Evolutionary conservation across 257 asterid species (phyloP), one percentile per base, ranked within the genome.

Genomic region (Petrea volubilis): DNA sequence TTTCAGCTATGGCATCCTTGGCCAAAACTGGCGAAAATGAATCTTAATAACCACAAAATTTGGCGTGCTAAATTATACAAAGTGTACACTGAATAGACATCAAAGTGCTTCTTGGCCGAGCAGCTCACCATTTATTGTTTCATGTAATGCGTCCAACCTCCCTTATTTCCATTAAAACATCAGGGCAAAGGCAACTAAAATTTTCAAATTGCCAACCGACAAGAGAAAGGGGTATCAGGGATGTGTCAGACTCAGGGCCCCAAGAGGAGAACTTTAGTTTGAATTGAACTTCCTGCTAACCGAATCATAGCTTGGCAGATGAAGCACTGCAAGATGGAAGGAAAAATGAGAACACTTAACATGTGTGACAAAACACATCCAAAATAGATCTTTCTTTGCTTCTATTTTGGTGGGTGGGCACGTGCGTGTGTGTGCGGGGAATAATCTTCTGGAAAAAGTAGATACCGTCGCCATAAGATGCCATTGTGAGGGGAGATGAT

Each of bases 381-480:
- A 17, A 11, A 4, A 65, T 17, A 57, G 15, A 3, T 2, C 9
- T 38, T 38, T 38, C 4, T 7, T 38, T 38, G n/a, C n/a, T n/a
- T n/a, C n/a, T n/a, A n/a, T n/a, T 38, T 38, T 38, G 38, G 38
- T n/a, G 38, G 38, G 38, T 38, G 43, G 43, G n/a, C n/a, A n/a
- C n/a, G n/a, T n/a, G n/a, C n/a, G n/a, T n/a, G n/a, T n/a, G n/a
- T 3, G 14, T 14, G 40, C 40, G 53, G 3, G 38, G 43, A 51
- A 28, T 27, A 78, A 29, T 38, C 15, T 15, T 4, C 6, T 10
- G 41, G 49, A 38, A 36, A 72, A 33, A 63, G 52, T 27, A 64
- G 68, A 77, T 78, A 91, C 97, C 97, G 44, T 91, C 93, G 72
- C 97, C 95, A 61, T 91, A 87, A 28, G 97, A 87, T 74, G 96